Conservation (phyloP, 108 stramenopile species). For the Skeletonema potamos region DNA sequence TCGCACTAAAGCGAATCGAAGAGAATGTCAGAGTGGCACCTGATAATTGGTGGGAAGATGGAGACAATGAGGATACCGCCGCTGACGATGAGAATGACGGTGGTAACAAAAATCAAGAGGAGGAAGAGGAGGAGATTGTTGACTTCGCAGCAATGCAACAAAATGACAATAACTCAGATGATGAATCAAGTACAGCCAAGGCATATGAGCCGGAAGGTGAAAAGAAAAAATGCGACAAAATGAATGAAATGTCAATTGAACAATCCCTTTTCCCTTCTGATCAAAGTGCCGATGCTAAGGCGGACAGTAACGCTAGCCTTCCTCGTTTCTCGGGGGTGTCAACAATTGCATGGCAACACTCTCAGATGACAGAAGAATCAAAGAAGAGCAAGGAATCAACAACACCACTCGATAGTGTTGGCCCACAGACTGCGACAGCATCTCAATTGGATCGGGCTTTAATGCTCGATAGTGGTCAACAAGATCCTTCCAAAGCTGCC, state of each 20-base stretch:
- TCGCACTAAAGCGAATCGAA: too few species aligned
- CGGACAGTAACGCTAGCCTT: neutral
- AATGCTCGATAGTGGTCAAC: neutral
- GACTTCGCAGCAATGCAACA: too few species aligned
- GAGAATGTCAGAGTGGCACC: too few species aligned
- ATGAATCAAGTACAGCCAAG: neutral
- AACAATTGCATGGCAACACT: neutral
- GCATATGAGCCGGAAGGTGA: neutral
- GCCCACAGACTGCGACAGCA: neutral
- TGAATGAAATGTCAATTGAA: neutral
- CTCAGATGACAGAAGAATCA: neutral
- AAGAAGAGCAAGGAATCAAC: neutral
- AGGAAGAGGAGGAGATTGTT: too few species aligned
- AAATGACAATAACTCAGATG: too few species aligned
- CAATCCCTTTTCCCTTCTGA: neutral
- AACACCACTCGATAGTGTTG: neutral
- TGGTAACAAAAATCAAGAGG: too few species aligned
- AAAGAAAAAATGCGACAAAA: neutral
- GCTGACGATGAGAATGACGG: too few species aligned
- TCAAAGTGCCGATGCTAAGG: neutral
- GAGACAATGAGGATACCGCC: too few species aligned
- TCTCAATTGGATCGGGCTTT: neutral
- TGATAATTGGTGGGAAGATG: too few species aligned
- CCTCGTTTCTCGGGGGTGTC: neutral
- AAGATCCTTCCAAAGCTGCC: neutral